Evolutionary conservation across 78 protist species (phyloP), one percentile per base, ranked within the genome.

Genomic region (Dictyostelium citrinum): DNA sequence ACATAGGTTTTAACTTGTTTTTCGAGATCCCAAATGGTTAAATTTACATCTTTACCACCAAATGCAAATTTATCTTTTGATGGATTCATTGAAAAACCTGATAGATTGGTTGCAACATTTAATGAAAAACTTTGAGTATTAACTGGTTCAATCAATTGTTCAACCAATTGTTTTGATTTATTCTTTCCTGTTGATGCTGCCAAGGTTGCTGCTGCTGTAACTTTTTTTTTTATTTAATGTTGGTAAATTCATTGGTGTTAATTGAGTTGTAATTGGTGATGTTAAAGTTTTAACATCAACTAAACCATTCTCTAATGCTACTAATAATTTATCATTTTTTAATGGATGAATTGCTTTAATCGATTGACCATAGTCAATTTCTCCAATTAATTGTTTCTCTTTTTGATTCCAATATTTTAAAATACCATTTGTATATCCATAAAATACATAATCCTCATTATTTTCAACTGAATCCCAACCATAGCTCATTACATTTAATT

Each of bases 381-480:
- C 82, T 6, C 67, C 27, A n/a, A 84, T 58, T 64, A 82, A 58
- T 35, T 22, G 22, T 64, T 74, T 51, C 35, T 84, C 82, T 74
- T 46, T 49, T 12, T n/a, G 14, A 71, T 72, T 45, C 76, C 72
- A 84, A 45, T 72, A 51, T 45, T 74, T 74, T 35, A 84, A 22
- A 20, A 14, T n/a, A 49, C 91, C 91, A 55, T 31, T 31, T n/a
- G 35, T 22, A 39, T 39, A 84, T 12, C 91, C 82, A 22, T 64
- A 35, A 22, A 84, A 49, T 12, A 84, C n/a, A 39, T 74, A 51
- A 55, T 43, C 61, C 16, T 84, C 83, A 24, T 84, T 22, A 51
- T 84, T 39, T 33, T 84, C 84, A 75, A 20, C 16, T 7, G n/a
- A 16, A 12, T 80, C 68, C 91, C 91, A 84, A 37, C 83, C 91